Evolutionary conservation across 2,329 filamentous ascomycete species (phyloP), one percentile per base, ranked within the genome.

Genomic region (Sporothrix protearum): DNA sequence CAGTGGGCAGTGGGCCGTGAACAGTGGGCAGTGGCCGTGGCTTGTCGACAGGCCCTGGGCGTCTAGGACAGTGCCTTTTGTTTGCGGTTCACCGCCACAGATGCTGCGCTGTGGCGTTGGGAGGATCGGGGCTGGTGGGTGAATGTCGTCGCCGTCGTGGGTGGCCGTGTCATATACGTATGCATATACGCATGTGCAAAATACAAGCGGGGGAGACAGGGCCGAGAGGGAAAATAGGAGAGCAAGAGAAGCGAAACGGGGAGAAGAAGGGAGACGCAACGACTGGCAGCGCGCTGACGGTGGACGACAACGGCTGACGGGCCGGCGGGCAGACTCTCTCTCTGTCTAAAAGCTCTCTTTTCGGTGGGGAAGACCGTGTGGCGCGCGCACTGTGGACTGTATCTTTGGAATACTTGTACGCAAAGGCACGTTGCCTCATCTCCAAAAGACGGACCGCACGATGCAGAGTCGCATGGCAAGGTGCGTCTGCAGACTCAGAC

Each of bases 261-360:
- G 45, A 51, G 45, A 36, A 12, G 9, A n/a, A n/a, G n/a, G n/a
- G n/a, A n/a, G n/a, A n/a, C 1, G 8, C 7, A 22, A 39, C 2
- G 55, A 30, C 19, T n/a, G 3, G 9, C 19, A 9, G 19, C 22
- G 9, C 1, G 6, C 7, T 36, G 45, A 28, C 9, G 36, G 67
- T 36, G 51, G 49, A 30, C 22, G 28, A 69, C 49, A 22, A 22
- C 53, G 68, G 68, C 68, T 69, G 53, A 33, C 68, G 68, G 68
- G 49, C 68, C 68, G 68, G 53, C 68, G 68, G 68, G 51, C 68
- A 69, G 68, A 70, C 6, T 47, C 33, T 6, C 42, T 47, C 19
- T 47, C 42, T 3, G 1, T 12, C 14, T 47, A 30, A 28, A 19
- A 30, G 33, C 19, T 61, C 19, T 2, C 4, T 22, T 30, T 22